These are phyloP conservation scores for Saitozyma sp. DNA, from an alignment of 768 basidiomycete genomes.

Conservation along the genomic window DNA sequence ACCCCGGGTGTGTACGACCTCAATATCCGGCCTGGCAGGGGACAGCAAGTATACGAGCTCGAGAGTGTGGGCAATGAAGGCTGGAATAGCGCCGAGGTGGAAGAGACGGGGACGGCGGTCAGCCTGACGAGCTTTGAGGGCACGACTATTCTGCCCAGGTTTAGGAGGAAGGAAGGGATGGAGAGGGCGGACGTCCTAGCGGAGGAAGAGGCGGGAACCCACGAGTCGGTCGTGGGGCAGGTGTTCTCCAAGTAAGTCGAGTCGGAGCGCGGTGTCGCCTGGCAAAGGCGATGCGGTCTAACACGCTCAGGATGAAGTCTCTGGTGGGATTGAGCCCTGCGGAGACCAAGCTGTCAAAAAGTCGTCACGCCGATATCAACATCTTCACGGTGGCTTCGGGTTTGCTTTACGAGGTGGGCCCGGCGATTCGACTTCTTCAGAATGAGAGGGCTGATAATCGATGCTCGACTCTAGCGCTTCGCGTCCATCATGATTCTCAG, in stretches of 20 bases:
- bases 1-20: slow-evolving; percentile 83
- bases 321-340: slow-evolving; percentile 27
- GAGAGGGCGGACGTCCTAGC: slow-evolving; percentile 75
- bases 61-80: slow-evolving; percentile 87
- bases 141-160: slow-evolving; percentile 78
- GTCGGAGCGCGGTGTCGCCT: background rate
- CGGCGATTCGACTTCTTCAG: background rate
- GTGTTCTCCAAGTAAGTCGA: slow-evolving; percentile 19
- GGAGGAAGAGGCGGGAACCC: slow-evolving; percentile 52
- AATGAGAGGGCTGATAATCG: background rate
- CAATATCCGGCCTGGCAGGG: slow-evolving; percentile 77
- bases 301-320: slow-evolving; percentile 30
- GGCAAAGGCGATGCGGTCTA: background rate
- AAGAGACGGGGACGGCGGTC: slow-evolving; percentile 69
- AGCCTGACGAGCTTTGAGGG: slow-evolving; percentile 88
- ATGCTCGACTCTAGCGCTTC: slow-evolving; percentile 68
- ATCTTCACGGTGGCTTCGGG: slow-evolving; percentile 99
- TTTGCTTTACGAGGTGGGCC: slow-evolving; percentile 80
- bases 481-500: slow-evolving; percentile 97
- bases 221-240: slow-evolving; percentile 11
- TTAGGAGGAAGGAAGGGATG: slow-evolving; percentile 70
- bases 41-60: slow-evolving; percentile 74
- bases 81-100: slow-evolving; percentile 74
- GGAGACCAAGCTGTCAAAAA: slow-evolving; percentile 23
- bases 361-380: slow-evolving; percentile 83